Percentiles rank a stretch among this genome's conserved stretches.
phyloP scores from a whole-genome alignment of 441 rosid genomes.

The Croton laevigatus region DNA sequence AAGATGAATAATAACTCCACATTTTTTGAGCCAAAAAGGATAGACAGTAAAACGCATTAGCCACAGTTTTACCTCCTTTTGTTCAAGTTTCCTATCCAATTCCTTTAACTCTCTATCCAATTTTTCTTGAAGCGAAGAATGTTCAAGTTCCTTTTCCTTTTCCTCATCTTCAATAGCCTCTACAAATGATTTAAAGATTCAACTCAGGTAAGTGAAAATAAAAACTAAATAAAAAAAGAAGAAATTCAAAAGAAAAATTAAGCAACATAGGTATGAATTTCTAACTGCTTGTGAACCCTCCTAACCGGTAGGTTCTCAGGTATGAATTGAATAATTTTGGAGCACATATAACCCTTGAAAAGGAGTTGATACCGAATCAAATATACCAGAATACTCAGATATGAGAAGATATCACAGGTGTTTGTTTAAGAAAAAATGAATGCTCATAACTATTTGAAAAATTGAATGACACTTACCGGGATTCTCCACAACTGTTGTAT shows the following conservation, averaged over 20 bases:
- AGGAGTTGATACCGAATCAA: background rate
- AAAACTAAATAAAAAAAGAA: background rate
- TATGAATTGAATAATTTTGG: background rate
- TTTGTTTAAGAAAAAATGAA: background rate
- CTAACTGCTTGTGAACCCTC: background rate
- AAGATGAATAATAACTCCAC: background rate
- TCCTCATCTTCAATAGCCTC: slow-evolving; percentile 66
- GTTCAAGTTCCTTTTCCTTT: slow-evolving; percentile 88
- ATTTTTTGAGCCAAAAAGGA: background rate
- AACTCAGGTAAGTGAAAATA: background rate
- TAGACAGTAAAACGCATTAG: background rate
- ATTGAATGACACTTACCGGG: slow-evolving; percentile 43
- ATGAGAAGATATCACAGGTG: background rate
- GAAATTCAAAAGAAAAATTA: slow-evolving; percentile 2
- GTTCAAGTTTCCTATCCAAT: slow-evolving; percentile 82
- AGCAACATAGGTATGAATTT: background rate
- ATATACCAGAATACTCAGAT: background rate
- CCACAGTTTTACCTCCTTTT: slow-evolving; percentile 62
- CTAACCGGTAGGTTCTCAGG: background rate
- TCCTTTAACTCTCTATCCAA: slow-evolving; percentile 88
- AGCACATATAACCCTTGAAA: background rate
- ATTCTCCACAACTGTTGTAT: slow-evolving; percentile 43
- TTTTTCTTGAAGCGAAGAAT: slow-evolving; percentile 83
- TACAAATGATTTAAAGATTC: slow-evolving; percentile 28
- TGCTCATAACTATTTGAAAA: background rate